Evolutionary conservation across 768 basidiomycete species (phyloP).

Genomic region (Leccinum longicurvipes): DNA sequence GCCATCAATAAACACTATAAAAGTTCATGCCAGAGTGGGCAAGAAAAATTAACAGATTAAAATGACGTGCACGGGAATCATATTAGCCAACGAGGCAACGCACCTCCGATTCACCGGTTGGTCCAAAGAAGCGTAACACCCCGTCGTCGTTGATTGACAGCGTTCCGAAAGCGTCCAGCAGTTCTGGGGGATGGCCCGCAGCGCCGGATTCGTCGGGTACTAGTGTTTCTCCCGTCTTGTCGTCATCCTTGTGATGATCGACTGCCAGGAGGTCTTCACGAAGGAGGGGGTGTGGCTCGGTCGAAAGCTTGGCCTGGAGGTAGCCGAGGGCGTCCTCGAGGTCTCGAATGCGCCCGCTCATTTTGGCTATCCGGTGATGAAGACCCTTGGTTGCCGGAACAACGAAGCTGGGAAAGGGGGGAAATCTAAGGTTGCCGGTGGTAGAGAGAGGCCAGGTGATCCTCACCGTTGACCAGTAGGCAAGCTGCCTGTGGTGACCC

Average conservation of each 20-base stretch:
- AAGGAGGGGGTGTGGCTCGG: conserved; percentile 58
- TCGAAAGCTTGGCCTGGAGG: conserved; percentile 48
- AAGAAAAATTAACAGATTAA: neutral
- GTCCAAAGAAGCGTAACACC: conserved; percentile 61
- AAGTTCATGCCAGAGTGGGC: neutral
- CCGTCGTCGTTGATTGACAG: conserved; percentile 59
- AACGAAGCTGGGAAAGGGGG: conserved; percentile 41
- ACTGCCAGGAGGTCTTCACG: conserved; percentile 45
- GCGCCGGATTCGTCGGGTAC: conserved; percentile 25
- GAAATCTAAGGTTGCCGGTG: conserved; percentile 9
- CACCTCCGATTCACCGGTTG: conserved; percentile 67
- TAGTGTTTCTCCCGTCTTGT: conserved; percentile 6
- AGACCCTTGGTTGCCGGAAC: conserved; percentile 65
- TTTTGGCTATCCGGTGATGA: conserved; percentile 50
- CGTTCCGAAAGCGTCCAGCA: conserved; percentile 58
- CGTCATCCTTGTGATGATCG: conserved; percentile 29
- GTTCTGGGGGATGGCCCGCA: conserved; percentile 33
- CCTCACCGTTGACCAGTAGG: conserved; percentile 70
- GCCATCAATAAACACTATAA: conserved; percentile 34
- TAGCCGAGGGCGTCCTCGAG: conserved; percentile 59
- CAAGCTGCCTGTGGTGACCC: conserved; percentile 50
- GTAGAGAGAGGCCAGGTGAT: neutral
- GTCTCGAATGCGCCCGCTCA: conserved; percentile 52
- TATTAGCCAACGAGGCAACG: conserved; percentile 22
- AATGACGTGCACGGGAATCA: conserved; percentile 7